Percentiles rank a stretch among this genome's conserved stretches.
Conservation (phyloP, 257 asterid genomes). For the Fraxinus excelsior region DNA sequence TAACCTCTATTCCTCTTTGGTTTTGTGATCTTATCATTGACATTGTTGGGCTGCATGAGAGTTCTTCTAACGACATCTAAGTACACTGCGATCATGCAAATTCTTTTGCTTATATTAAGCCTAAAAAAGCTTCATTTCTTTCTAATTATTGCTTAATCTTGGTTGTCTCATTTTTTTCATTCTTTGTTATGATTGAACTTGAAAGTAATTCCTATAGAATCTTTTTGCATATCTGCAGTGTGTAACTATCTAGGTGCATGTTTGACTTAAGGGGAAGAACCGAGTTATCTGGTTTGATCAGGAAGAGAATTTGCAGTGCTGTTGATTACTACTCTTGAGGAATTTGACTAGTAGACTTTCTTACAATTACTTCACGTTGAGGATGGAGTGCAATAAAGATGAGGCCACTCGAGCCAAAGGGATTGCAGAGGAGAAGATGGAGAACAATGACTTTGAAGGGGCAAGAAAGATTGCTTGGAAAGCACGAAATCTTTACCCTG, state of each 20-base stretch:
- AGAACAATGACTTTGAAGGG: slow-evolving; percentile 59
- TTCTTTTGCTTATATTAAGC: slow-evolving; percentile 2
- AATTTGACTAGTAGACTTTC: slow-evolving; percentile 9
- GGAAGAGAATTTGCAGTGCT: slow-evolving; percentile 12
- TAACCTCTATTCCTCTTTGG: neutral
- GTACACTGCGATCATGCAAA: neutral
- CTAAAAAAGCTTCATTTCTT: slow-evolving; percentile 8
- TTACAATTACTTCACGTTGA: neutral
- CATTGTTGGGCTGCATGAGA: slow-evolving; percentile 19
- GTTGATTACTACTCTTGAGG: slow-evolving; percentile 5
- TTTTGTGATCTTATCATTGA: slow-evolving; percentile 9
- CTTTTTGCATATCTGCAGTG: slow-evolving; percentile 25
- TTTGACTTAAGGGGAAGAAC: neutral
- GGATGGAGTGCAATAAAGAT: slow-evolving; percentile 88
- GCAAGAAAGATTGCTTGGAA: slow-evolving; percentile 58
- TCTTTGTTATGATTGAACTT: neutral
- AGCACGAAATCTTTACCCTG: slow-evolving; percentile 73
- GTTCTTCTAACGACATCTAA: slow-evolving; percentile 1
- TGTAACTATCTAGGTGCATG: neutral
- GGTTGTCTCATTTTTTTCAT: neutral
- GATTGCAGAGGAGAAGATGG: slow-evolving; percentile 73
- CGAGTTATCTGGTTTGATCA: slow-evolving; percentile 13
- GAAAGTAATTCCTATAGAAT: neutral
- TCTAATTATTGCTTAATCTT: slow-evolving; percentile 1
- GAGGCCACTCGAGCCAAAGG: slow-evolving; percentile 74